Evolutionary conservation across 2,329 filamentous ascomycete genomes (phyloP).

Genomic region (Fusarium veterinarium): DNA sequence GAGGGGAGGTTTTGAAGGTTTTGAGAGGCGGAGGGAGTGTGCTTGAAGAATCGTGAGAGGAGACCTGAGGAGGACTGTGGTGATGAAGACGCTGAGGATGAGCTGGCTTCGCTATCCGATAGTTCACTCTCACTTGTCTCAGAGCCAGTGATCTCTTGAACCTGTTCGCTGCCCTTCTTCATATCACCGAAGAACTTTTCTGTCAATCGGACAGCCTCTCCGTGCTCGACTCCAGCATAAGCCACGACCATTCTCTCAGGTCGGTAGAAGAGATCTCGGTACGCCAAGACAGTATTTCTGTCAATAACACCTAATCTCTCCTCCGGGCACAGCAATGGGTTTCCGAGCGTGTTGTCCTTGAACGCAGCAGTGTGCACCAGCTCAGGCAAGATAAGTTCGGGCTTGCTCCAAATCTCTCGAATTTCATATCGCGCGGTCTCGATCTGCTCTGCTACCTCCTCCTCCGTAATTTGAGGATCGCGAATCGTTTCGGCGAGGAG

Average conservation of each 20-base stretch:
- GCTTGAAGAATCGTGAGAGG: constrained; percentile 86
- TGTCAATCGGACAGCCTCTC: constrained; percentile 80
- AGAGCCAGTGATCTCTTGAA: constrained; percentile 65
- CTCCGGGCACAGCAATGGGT: constrained; percentile 89
- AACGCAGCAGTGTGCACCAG: constrained; percentile 95
- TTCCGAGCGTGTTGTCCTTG: constrained; percentile 94
- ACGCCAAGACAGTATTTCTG: constrained; percentile 77
- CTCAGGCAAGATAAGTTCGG: constrained; percentile 94
- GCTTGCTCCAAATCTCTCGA: constrained; percentile 96
- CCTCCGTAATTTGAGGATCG: constrained; percentile 83
- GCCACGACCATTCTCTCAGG: constrained; percentile 94
- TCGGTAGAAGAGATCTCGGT: constrained; percentile 84
- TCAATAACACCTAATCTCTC: constrained; percentile 83
- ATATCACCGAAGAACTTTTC: constrained; percentile 94
- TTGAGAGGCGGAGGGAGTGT: constrained; percentile 75
- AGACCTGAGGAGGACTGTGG: constrained; percentile 70
- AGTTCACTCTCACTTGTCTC: constrained; percentile 63
- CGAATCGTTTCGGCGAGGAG: constrained; percentile 94
- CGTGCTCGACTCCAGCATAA: constrained; percentile 90
- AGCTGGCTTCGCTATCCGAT: constrained; percentile 51
- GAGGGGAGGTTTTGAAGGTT: constrained; percentile 63
- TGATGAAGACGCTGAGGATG: constrained; percentile 48
- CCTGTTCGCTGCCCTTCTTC: constrained; percentile 60
- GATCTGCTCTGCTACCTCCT: constrained; percentile 87
- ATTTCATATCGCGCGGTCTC: constrained; percentile 96